These are phyloP conservation scores for Magnolia sinica DNA, from an alignment of 164 flowering plant genomes.

Conservation along the genomic window DNA sequence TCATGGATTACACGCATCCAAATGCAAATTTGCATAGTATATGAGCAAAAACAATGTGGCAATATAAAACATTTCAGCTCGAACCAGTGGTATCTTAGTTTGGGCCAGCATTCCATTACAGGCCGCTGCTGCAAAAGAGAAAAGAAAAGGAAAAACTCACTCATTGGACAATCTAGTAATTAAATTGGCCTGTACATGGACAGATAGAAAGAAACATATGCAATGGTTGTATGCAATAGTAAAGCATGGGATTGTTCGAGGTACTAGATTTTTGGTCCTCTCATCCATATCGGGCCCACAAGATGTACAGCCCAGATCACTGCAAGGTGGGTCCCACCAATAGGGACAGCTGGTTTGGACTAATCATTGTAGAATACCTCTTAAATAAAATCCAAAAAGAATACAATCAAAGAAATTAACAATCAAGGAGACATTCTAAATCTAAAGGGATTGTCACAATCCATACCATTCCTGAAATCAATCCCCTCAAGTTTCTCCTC, in stretches of 20 bases:
- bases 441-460: not conserved
- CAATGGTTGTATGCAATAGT: not conserved
- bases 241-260: not conserved
- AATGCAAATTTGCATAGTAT: not conserved
- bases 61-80: too few species aligned
- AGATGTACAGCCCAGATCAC: not conserved
- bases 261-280: not conserved
- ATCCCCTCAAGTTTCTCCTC: constrained; percentile 11
- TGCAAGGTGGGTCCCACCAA: not conserved
- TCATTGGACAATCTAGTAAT: not conserved
- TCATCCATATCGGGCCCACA: not conserved
- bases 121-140: not conserved
- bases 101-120: not conserved
- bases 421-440: not conserved
- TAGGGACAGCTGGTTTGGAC: not conserved
- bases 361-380: not conserved
- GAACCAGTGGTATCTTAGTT: not conserved
- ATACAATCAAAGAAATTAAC: not conserved
- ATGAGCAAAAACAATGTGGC: not conserved
- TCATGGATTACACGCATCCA: not conserved
- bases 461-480: constrained; percentile 28
- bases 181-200: not conserved
- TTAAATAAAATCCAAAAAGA: not conserved
- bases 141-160: not conserved
- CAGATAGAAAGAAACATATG: not conserved